Percentiles rank a stretch among this genome's conserved stretches.
phyloP scores from a whole-genome alignment of 352 stramenopile species.

The Phytophthora uliginosa region DNA sequence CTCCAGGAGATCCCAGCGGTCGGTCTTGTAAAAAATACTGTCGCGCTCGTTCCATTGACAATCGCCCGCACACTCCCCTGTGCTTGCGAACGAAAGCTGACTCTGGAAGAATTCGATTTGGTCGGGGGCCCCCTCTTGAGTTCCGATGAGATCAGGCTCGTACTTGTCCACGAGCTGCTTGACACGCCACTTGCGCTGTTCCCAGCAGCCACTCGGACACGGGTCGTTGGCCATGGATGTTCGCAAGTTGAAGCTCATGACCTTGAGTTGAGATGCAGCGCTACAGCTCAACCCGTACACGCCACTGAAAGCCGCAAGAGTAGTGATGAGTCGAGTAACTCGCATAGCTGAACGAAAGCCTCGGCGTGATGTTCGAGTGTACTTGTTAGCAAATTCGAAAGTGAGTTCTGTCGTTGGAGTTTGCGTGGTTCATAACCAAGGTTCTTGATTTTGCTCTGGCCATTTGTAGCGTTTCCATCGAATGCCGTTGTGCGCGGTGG shows the following conservation, averaged over 20 bases:
- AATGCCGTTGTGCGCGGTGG: not conserved
- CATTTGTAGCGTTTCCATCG: not conserved
- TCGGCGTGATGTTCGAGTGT: not conserved
- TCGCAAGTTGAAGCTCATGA: conserved; percentile 84
- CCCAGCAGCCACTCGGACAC: conserved; percentile 76
- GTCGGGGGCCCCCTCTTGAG: conserved; percentile 65
- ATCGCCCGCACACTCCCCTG: conserved; percentile 67
- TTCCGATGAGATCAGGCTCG: conserved; percentile 73
- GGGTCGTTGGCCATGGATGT: conserved; percentile 72
- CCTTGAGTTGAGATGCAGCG: conserved; percentile 38
- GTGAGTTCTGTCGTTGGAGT: not conserved
- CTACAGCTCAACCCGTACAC: conserved; percentile 12
- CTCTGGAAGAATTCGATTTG: conserved; percentile 65
- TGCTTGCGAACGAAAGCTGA: conserved; percentile 49
- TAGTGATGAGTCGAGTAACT: conserved; percentile 3
- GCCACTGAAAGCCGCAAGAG: not conserved
- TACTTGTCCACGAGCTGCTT: conserved; percentile 54
- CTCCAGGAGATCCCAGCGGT: conserved; percentile 53
- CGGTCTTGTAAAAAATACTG: conserved; percentile 71
- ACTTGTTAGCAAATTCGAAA: conserved; percentile 23
- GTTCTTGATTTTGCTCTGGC: not conserved
- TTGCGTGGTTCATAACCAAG: no score
- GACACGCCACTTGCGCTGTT: conserved; percentile 52
- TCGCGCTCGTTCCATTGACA: conserved; percentile 74
- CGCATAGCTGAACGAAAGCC: not conserved